A percentile compares a stretch with the other conserved stretches of the same genome.
Conservation (phyloP, 768 basidiomycete genomes). For the Rhodotorula paludigena region DNA sequence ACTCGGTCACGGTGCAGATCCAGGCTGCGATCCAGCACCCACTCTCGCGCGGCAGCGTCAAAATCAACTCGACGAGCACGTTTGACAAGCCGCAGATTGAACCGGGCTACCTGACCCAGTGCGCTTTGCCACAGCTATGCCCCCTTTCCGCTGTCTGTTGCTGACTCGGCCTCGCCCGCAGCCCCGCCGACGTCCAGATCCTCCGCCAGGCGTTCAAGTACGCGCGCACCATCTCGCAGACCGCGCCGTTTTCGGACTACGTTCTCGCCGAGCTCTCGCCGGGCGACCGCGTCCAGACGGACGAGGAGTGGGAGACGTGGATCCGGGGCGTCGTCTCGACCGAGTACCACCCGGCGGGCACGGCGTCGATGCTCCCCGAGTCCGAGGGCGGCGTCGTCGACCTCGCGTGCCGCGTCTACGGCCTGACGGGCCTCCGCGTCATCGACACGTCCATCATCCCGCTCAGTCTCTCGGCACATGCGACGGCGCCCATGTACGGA, state of each 20-base stretch:
- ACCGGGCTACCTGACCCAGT: slow-evolving; percentile 50
- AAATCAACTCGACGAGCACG: slow-evolving; percentile 58
- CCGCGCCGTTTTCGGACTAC: slow-evolving; percentile 46
- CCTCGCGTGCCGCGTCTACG: slow-evolving; percentile 50
- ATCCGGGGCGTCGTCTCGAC: slow-evolving; percentile 37
- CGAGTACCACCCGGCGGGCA: slow-evolving; percentile 39
- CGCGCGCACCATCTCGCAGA: slow-evolving; percentile 47
- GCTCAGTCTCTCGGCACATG: slow-evolving; percentile 27
- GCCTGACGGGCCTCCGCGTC: slow-evolving; percentile 51
- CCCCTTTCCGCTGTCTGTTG: slow-evolving; percentile 9
- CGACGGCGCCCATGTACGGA: slow-evolving; percentile 24
- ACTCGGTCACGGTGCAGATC: slow-evolving; percentile 51
- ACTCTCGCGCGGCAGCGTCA: slow-evolving; percentile 60
- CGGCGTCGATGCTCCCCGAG: slow-evolving; percentile 50
- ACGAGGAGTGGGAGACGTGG: slow-evolving; percentile 46
- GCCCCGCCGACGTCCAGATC: slow-evolving; percentile 45
- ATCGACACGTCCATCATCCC: slow-evolving; percentile 46
- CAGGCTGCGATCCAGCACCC: slow-evolving; percentile 67
- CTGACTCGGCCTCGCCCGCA: not conserved
- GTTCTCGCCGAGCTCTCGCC: slow-evolving; percentile 47
- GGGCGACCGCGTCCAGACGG: slow-evolving; percentile 45
- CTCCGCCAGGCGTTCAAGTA: slow-evolving; percentile 44
- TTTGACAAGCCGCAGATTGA: slow-evolving; percentile 59
- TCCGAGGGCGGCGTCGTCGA: slow-evolving; percentile 53
- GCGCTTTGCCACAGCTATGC: slow-evolving; percentile 27